Conservation (phyloP, 2,329 filamentous ascomycete species). For the Fusarium phyllophilum region DNA sequence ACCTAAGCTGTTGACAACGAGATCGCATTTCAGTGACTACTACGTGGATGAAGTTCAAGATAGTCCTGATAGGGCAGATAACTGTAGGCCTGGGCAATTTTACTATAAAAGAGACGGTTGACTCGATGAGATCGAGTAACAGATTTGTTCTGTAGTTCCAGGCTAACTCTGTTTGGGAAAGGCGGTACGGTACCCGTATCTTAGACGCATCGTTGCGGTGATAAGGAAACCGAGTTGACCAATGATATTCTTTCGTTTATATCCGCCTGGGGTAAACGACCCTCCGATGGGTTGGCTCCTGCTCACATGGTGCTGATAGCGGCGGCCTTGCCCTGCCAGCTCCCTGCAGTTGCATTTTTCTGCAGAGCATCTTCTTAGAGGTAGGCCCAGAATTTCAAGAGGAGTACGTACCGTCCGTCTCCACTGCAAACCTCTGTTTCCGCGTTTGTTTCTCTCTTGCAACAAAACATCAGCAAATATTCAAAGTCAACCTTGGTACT, state of each 20-base stretch:
- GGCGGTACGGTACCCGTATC: slow-evolving; percentile 30
- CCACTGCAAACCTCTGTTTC: not conserved
- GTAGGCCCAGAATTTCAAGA: slow-evolving; percentile 11
- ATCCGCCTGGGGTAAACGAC: slow-evolving; percentile 39
- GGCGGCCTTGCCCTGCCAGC: slow-evolving; percentile 8
- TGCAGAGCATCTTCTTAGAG: slow-evolving; percentile 26
- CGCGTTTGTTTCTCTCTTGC: not conserved
- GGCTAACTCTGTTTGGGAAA: slow-evolving; percentile 25
- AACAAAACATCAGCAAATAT: not conserved
- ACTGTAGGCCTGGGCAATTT: slow-evolving; percentile 8
- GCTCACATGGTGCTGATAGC: slow-evolving; percentile 26
- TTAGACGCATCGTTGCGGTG: slow-evolving; percentile 24
- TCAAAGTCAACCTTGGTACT: not conserved
- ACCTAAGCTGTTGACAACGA: slow-evolving; percentile 8
- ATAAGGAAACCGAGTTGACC: slow-evolving; percentile 31
- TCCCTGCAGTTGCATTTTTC: not conserved
- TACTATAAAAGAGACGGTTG: slow-evolving; percentile 41
- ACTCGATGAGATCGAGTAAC: slow-evolving; percentile 61
- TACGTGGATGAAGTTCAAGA: slow-evolving; percentile 3
- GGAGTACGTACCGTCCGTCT: not conserved
- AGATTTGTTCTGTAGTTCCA: slow-evolving; percentile 24
- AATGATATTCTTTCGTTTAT: slow-evolving; percentile 25
- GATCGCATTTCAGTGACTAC: slow-evolving; percentile 22
- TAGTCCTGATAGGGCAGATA: slow-evolving; percentile 31
- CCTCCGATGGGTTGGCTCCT: slow-evolving; percentile 28